These are phyloP conservation scores for Pseudonitzschia pungens DNA, from an alignment of 108 stramenopile species.

Conservation along the genomic window DNA sequence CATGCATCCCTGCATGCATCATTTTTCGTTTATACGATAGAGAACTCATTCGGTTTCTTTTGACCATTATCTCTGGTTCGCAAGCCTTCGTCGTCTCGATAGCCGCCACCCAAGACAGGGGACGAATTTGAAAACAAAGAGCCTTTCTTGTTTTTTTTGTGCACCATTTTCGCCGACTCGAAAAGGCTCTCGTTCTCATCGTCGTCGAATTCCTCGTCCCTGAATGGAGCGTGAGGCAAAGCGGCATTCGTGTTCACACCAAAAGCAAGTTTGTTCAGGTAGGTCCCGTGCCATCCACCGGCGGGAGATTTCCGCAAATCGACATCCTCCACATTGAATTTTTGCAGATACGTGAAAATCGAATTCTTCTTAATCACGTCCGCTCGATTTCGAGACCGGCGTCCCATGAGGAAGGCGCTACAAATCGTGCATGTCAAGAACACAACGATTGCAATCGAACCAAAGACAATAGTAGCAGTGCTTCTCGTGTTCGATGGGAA, in stretches of 20 bases:
- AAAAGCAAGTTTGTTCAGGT: constrained; percentile 21
- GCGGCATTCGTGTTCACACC: constrained; percentile 13
- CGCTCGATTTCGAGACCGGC: background rate
- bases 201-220: constrained; percentile 1
- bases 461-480: background rate
- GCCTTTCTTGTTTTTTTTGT: background rate
- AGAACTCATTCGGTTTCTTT: background rate
- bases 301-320: constrained; percentile 25
- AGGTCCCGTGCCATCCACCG: constrained; percentile 25
- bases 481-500: background rate
- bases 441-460: background rate
- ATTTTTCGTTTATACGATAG: background rate
- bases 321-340: constrained; percentile 20
- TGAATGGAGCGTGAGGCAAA: background rate
- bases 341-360: constrained; percentile 17
- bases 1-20: too few species aligned
- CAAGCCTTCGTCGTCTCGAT: background rate
- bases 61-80: background rate
- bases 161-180: constrained; percentile 5
- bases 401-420: background rate
- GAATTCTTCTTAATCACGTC: constrained; percentile 6
- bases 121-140: background rate
- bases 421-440: background rate
- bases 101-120: background rate
- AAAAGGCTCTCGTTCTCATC: background rate